Base-by-base conservation (phyloP, 1,284 basidiomycete species). In the Tilletia caries region DNA sequence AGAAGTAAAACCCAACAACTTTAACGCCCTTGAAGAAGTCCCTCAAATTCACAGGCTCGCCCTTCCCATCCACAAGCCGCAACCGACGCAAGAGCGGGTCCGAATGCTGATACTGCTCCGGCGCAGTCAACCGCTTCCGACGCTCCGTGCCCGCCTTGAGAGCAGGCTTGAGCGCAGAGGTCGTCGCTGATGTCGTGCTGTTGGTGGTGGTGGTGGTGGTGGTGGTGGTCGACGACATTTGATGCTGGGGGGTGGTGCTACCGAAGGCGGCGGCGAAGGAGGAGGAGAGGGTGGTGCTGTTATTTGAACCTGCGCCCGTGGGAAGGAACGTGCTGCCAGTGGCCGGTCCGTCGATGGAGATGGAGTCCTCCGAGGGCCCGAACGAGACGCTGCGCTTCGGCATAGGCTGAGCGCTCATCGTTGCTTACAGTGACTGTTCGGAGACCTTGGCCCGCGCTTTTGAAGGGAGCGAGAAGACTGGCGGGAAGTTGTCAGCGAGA, bases 1-100 rank as follows among this genome's bases (percentile, higher is more conserved):
- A 81, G 64, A 85, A 85, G 72, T 84, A 81, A 73, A 85, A 84
- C 6, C 77, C 72, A 34, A 85, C 81, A 12, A 83, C 71, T 67
- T 83, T 80, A 29, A 78, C 71, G 25, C 83, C 83, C 34, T 77
- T 73, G 29, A 48, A n/a, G 67, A 85, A 84, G 27, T 75, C 73
- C 8, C 65, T 58, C 37, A 85, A 74, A 43, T 82, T 70, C 37
- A 83, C 82, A 4, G 73, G 69, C 8, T 77, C 70, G 23, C 83
- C 84, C 58, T 71, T 67, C 1, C 74, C 73, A 68, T 84, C 77
- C 10, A 76, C 74, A 15, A 85, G 73, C 23, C 84, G 75, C 23
- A 85, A 70, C 0, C 84, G 68, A 0, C 84, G 72, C 13, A 85
- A 52, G 20, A 85, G 73, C 12, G 83, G 82, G 65, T 85, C 84